Conservation (phyloP, 2,329 filamentous ascomycete genomes). For the Calonectria pteridis region DNA sequence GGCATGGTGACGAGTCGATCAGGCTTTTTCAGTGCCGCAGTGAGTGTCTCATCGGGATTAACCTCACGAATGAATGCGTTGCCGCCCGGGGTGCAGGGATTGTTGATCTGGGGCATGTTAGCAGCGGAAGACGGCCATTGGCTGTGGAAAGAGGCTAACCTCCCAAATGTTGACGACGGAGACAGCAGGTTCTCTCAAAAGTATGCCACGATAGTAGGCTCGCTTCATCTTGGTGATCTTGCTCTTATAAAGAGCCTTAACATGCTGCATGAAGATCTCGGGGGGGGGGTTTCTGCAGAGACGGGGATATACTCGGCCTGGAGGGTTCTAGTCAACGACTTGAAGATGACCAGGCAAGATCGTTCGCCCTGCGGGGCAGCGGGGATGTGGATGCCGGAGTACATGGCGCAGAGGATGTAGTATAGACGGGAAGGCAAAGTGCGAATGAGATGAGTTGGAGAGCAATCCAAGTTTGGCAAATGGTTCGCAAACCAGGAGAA, state of each 20-base stretch:
- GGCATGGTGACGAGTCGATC: neutral
- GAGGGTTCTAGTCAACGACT: neutral
- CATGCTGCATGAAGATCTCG: neutral
- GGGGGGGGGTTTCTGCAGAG: neutral
- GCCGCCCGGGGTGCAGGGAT: neutral
- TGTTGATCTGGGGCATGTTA: neutral
- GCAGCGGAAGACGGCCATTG: neutral
- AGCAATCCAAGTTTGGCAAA: neutral
- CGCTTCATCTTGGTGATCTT: neutral
- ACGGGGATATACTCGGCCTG: neutral
- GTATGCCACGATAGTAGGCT: neutral
- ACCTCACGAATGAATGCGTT: neutral
- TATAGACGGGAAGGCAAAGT: neutral
- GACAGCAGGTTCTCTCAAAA: neutral
- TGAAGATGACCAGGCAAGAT: constrained; percentile 6
- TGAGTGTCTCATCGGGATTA: neutral
- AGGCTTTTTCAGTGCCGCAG: neutral
- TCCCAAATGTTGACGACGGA: neutral
- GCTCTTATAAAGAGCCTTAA: neutral
- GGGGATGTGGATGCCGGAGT: neutral
- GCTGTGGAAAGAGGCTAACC: neutral
- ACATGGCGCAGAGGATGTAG: neutral
- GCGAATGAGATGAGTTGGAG: neutral
- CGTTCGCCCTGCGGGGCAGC: neutral
- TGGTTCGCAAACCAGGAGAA: neutral